These are phyloP conservation scores for Verticillium longisporum DNA, from an alignment of 2,329 filamentous ascomycete genomes.

Conservation along the genomic window DNA sequence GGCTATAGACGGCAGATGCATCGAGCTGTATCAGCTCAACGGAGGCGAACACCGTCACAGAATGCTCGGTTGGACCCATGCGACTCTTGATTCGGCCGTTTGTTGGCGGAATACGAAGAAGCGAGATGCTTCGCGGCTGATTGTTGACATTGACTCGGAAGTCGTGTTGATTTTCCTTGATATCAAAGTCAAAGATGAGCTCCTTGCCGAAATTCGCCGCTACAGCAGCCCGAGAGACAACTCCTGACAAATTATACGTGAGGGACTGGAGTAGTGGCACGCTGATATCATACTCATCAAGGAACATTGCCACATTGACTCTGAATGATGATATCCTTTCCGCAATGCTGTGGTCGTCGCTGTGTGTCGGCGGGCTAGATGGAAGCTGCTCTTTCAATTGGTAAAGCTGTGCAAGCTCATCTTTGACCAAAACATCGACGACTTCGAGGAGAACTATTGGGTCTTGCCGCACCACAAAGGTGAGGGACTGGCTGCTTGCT, in stretches of 20 bases:
- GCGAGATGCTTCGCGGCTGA: slow-evolving; percentile 61
- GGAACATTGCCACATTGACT: slow-evolving; percentile 72
- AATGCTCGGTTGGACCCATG: slow-evolving; percentile 51
- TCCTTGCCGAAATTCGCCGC: slow-evolving; percentile 63
- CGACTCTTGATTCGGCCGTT: slow-evolving; percentile 72
- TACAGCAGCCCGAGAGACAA: slow-evolving; percentile 70
- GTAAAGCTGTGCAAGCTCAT: slow-evolving; percentile 69
- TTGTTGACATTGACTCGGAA: slow-evolving; percentile 65
- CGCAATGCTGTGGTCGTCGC: slow-evolving; percentile 29
- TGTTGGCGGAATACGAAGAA: slow-evolving; percentile 77
- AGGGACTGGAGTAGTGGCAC: slow-evolving; percentile 74
- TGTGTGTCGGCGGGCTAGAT: slow-evolving; percentile 13
- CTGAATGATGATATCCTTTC: slow-evolving; percentile 41
- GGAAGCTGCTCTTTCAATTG: slow-evolving; percentile 44
- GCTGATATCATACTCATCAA: slow-evolving; percentile 74
- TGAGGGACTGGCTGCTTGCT: slow-evolving; percentile 66
- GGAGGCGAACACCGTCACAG: slow-evolving; percentile 66
- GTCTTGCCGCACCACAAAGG: slow-evolving; percentile 69
- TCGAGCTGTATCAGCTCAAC: slow-evolving; percentile 78
- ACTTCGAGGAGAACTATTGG: slow-evolving; percentile 72
- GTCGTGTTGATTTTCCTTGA: slow-evolving; percentile 79
- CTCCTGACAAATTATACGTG: slow-evolving; percentile 72
- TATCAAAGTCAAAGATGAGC: slow-evolving; percentile 82
- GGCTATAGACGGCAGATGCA: slow-evolving; percentile 82
- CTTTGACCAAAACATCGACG: slow-evolving; percentile 67